Percentiles rank a stretch among this genome's conserved stretches.
phyloP scores from a whole-genome alignment of 768 basidiomycete species.

The Tulasnella sp. region DNA sequence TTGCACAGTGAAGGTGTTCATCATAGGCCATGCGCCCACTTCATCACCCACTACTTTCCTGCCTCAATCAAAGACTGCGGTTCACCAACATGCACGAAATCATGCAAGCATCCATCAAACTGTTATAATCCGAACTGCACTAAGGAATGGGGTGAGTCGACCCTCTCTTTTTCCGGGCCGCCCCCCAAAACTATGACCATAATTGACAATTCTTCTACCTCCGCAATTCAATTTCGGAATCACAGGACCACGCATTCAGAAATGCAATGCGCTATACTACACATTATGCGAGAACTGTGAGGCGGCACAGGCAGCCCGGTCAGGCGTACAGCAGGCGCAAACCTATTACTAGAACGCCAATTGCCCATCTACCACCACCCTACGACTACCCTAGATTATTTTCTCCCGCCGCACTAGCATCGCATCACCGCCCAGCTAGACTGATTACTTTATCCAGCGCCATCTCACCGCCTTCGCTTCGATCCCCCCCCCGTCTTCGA shows the following conservation, averaged over 20 bases:
- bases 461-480: no score
- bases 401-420: no score
- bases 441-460: no score
- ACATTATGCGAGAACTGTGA: constrained; percentile 2
- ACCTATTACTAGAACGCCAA: no score
- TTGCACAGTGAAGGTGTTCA: constrained; percentile 17
- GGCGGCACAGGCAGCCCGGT: background rate
- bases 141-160: background rate
- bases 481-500: no score
- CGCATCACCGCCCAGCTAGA: no score
- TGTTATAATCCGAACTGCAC: constrained; percentile 8
- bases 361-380: no score
- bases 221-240: background rate
- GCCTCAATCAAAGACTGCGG: constrained; percentile 15
- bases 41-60: constrained; percentile 15
- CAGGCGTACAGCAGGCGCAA: no score
- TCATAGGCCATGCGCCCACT: constrained; percentile 14
- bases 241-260: constrained; percentile 12
- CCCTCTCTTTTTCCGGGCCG: background rate
- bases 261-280: constrained; percentile 8
- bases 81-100: background rate
- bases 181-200: no score
- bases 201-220: background rate
- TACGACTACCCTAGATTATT: no score
- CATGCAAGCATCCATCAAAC: constrained; percentile 9